Base-by-base conservation (phyloP, 148 eudicot species). In the Diospyros kaki region DNA sequence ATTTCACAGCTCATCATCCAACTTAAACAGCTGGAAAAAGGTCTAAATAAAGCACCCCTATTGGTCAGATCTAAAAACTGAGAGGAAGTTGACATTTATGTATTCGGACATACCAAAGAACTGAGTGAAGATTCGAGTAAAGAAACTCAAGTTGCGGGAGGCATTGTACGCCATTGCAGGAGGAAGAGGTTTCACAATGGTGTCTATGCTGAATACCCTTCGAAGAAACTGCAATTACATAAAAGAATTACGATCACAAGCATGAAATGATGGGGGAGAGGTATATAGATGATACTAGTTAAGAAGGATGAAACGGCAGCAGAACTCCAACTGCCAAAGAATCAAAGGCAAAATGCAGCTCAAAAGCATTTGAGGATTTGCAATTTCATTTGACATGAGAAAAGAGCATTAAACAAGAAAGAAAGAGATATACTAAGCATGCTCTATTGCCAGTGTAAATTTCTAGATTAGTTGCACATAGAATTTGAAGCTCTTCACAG, bases 121-220 rank as follows among this genome's bases (percentile, higher is more conserved):
- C 78, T 94, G 98, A 12, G 97, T 90, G 81, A 94, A 94, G 82
- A 94, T 94, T 46, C 98, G 89, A 10, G 98, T 90, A 81, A 94
- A 94, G 89, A 94, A 94, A 87, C 79, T 86, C 89, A 92, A 78
- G 86, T 89, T 92, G 77, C 98, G 96, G 10, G 93, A 83, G 63
- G 83, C 89, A 78, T 87, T 86, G 75, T 92, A 92, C 0, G 90
- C 96, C 90, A 87, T 89, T 50, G 84, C 72, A 18, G 95, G 93
- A 74, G 98, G 98, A 68, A 94, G 98, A 79, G 98, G 98, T 71
- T 94, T 94, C 71, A 92, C 97, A 76, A 94, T 11, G 18, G 98
- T 92, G 81, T 94, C 97, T 66, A 92, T 83, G 84, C 86, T 90
- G 74, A 94, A 92, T 46, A 92, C 98, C 51, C 88, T 88, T 73